These are phyloP conservation scores for Pseudogymnoascus sp. DNA, from an alignment of 2,329 filamentous ascomycete genomes.

Conservation along the genomic window DNA sequence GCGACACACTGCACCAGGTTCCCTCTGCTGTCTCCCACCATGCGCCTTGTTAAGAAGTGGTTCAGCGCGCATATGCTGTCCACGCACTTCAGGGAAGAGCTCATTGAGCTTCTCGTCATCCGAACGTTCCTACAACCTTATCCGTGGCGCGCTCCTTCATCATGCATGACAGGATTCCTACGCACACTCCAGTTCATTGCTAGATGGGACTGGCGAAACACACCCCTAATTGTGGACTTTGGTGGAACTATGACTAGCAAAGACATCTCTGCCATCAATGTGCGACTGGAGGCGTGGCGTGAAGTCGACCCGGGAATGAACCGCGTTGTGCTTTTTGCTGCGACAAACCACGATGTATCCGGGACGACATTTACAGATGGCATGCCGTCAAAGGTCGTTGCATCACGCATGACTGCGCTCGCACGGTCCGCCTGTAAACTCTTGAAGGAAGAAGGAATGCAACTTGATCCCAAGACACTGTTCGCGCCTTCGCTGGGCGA, in stretches of 20 bases:
- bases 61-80: constrained; percentile 74
- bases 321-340: constrained; percentile 69
- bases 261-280: constrained; percentile 55
- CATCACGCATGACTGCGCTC: constrained; percentile 71
- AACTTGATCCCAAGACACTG: constrained; percentile 48
- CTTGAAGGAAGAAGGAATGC: constrained; percentile 43
- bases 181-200: constrained; percentile 72
- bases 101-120: constrained; percentile 75
- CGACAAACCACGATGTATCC: constrained; percentile 67
- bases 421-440: constrained; percentile 66
- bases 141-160: constrained; percentile 72
- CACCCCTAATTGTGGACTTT: constrained; percentile 74
- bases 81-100: constrained; percentile 66
- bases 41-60: constrained; percentile 84
- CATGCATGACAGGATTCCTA: constrained; percentile 69
- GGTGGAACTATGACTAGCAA: constrained; percentile 53
- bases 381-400: constrained; percentile 71
- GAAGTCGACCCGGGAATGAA: constrained; percentile 86
- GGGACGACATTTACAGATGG: constrained; percentile 75
- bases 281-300: constrained; percentile 74
- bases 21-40: constrained; percentile 69
- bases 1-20: constrained; percentile 73
- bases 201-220: constrained; percentile 83
- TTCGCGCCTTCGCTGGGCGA: constrained; percentile 68
- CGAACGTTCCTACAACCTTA: constrained; percentile 72